Evolutionary conservation across 805 yeast species (phyloP), one percentile per base, ranked within the genome.

Genomic region (Ogataea neopini): DNA sequence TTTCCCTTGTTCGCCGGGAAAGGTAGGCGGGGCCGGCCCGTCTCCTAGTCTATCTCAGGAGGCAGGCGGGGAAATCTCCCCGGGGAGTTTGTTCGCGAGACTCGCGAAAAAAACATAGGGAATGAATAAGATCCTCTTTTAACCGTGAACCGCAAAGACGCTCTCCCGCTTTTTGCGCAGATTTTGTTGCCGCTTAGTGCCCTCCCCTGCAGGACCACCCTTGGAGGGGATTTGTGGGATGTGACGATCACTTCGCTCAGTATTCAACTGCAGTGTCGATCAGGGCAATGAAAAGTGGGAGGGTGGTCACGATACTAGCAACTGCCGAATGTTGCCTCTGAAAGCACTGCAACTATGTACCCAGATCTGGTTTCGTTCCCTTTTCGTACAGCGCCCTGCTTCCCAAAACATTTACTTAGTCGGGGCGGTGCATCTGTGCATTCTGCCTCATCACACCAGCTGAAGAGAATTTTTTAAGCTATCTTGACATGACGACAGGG

Each of bases 131-230:
- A 30, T 30, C 18, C 15, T 11, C 6, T 13, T 30, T 30, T 30
- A 30, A 30, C 34, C 34, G 34, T 30, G 34, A 11, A 30, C 34
- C 34, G 34, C 34, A 30, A 30, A 30, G 34, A 30, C 34, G 34
- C 34, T 30, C 18, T 11, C 17, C 17, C 34, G 34, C 34, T n/a
- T 18, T 18, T 11, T 30, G 17, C 34, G 34, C 34, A 30, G 34
- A 30, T n/a, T n/a, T 30, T 20, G 26, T 15, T n/a, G 39, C 17
- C 15, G 25, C 5, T 4, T 35, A 6, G 23, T 37, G 5, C 20
- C 5, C 13, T 14, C 40, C 40, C 40, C 40, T 37, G 40, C 40
- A 37, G 30, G 13, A 37, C 40, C 20, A 18, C 28, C 14, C 11
- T 23, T 15, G 38, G 19, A 7, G 23, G 38, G 6, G 6, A 18